These are phyloP conservation scores for Colletotrichum chrysophilum DNA, from an alignment of 2,329 filamentous ascomycete species.

Conservation along the genomic window DNA sequence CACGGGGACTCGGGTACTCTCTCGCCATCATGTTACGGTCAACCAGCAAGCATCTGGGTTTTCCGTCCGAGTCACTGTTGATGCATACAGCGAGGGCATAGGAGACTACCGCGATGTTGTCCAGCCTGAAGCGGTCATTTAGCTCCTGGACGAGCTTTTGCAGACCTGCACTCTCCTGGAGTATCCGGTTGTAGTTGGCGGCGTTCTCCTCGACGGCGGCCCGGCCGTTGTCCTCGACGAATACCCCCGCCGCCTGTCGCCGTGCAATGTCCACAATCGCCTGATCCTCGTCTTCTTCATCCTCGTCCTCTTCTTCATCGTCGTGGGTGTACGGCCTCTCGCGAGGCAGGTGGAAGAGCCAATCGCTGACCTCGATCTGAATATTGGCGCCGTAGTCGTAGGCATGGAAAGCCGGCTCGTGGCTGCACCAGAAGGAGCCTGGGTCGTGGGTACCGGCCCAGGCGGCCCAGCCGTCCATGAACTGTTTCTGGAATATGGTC, in stretches of 20 bases:
- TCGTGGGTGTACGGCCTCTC: neutral
- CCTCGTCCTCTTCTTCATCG: neutral
- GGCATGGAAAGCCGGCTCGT: neutral
- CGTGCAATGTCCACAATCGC: neutral
- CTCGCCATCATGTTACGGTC: neutral
- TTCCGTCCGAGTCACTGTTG: neutral
- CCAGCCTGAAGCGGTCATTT: neutral
- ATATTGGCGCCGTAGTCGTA: conserved; percentile 4
- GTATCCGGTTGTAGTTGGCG: conserved; percentile 25
- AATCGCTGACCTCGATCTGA: neutral
- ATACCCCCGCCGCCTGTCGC: neutral
- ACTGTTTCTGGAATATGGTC: neutral
- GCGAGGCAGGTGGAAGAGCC: neutral
- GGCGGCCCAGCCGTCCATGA: neutral
- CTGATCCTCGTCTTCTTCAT: neutral
- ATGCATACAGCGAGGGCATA: neutral
- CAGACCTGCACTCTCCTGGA: conserved; percentile 18
- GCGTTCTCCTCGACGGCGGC: neutral
- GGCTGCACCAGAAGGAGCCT: neutral
- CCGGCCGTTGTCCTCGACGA: neutral
- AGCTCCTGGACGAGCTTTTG: neutral
- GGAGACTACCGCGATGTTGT: neutral
- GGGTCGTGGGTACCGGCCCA: neutral
- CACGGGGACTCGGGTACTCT: neutral
- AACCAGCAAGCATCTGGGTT: neutral